Evolutionary conservation across 176 grass and related monocot genomes (phyloP).

Genomic region (Otatea glauca): DNA sequence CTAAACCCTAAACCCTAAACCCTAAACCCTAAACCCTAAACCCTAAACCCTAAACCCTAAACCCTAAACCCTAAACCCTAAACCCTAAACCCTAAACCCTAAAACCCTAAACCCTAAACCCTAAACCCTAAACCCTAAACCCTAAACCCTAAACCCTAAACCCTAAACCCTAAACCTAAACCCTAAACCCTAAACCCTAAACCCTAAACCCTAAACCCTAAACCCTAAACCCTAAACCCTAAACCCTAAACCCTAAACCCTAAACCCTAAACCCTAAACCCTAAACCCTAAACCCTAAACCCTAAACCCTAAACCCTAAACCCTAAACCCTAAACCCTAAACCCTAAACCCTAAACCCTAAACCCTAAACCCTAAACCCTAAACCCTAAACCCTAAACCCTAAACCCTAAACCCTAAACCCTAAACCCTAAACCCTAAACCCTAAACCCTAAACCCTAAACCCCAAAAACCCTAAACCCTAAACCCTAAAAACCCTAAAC

Average conservation of each 20-base stretch:
- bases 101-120: slow-evolving; percentile 1
- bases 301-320: slow-evolving; percentile 26
- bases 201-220: not conserved
- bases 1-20: not conserved
- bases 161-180: not conserved
- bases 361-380: not conserved
- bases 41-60: not conserved
- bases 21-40: not conserved
- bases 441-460: too few species aligned
- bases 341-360: not conserved
- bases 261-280: slow-evolving; percentile 6
- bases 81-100: not conserved
- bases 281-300: slow-evolving; percentile 19
- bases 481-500: too few species aligned
- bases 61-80: too few species aligned
- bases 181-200: slow-evolving; percentile 2
- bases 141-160: not conserved
- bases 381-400: not conserved
- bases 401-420: not conserved
- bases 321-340: not conserved
- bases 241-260: not conserved
- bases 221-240: not conserved
- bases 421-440: not conserved
- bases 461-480: too few species aligned
- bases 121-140: not conserved